phyloP scores from a whole-genome alignment of 1,284 basidiomycete genomes.

The Chiua sp. region DNA sequence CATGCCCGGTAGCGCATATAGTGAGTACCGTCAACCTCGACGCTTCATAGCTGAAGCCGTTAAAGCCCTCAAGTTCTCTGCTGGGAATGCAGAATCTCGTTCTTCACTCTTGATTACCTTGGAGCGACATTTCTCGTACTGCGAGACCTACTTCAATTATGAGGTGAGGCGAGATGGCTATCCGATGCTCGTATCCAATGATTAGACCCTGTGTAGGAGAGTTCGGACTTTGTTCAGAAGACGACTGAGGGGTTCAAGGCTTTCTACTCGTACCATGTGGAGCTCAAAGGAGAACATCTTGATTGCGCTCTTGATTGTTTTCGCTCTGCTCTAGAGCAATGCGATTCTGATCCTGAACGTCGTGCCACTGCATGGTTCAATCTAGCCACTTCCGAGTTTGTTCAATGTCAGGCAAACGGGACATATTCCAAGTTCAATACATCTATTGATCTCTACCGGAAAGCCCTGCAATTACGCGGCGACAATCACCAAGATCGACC shows the following conservation, averaged over 20 bases:
- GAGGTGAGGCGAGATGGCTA: no score
- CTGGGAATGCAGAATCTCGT: no score
- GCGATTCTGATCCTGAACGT: neutral
- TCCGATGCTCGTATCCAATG: no score
- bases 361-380: neutral
- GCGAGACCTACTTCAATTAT: no score
- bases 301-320: neutral
- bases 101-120: no score
- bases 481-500: constrained; percentile 6
- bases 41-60: no score
- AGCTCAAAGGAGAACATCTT: neutral
- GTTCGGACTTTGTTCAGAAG: neutral
- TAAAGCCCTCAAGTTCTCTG: no score
- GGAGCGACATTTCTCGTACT: no score
- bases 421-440: neutral
- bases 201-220: neutral
- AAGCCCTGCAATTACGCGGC: constrained; percentile 5
- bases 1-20: no score
- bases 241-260: neutral
- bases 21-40: no score
- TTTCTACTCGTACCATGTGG: neutral
- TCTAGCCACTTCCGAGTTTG: constrained; percentile 1
- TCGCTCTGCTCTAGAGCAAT: neutral
- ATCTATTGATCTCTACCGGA: neutral
- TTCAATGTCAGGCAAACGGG: neutral